Evolutionary conservation across 2,329 filamentous ascomycete species (phyloP), one percentile per base, ranked within the genome.

Genomic region (Colletotrichum tropicale): DNA sequence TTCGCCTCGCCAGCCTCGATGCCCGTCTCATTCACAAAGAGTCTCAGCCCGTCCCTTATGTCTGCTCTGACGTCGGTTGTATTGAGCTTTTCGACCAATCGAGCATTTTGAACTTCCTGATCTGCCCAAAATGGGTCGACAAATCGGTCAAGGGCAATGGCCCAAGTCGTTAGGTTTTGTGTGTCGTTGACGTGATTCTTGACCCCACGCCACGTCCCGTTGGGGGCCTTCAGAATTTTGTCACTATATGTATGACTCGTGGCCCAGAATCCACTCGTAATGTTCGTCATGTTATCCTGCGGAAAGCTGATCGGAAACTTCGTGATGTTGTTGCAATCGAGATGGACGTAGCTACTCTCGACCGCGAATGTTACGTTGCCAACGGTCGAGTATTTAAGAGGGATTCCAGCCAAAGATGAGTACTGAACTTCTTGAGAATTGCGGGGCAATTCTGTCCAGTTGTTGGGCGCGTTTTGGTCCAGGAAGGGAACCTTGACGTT

Each of bases 401-500:
- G 66, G 1, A 77, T 64, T 7, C 76, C 76, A 13, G 38, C 55
- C 2, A 77, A 26, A 6, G 76, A 38, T 0, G 74, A 70, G 21
- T 56, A 74, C 1, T 58, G 13, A 16, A 28, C 8, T 1, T 32
- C 24, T 4, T 8, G 18, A 6, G 26, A 13, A 56, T 34, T n/a
- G 2, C 2, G 16, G 10, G 52, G 3, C 0, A 67, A 5, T 13
- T 32, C 18, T 15, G 9, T 15, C 62, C 72, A 75, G 10, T 38
- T 24, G 2, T 16, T 8, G 9, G 60, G 18, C 13, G 34, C 34
- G 0, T 32, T 38, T 7, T 6, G 43, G 30, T 38, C 34, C 38
- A 77, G 74, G 26, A 76, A 79, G 2, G 81, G 81, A 12, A 83
- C 78, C 61, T 81, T 82, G 58, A 80, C 76, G 66, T 83, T 82